Evolutionary conservation across 176 grass and related monocot genomes (phyloP).

Genomic region (Dactylis glomerata): DNA sequence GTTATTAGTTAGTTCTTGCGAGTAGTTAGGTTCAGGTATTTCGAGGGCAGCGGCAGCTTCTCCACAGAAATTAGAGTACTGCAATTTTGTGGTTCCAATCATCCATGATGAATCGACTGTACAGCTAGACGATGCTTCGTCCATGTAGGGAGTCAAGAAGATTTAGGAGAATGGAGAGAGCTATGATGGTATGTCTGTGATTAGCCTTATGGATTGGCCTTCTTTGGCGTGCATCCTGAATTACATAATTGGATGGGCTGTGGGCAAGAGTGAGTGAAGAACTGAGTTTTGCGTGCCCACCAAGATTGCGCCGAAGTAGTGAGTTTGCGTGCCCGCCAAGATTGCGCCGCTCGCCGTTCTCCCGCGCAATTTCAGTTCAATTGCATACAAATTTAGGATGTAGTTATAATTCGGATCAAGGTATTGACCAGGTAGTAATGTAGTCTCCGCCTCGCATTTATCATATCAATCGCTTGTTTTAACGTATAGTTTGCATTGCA

Average conservation of each 20-base stretch:
- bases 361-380: not conserved
- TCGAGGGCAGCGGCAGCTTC: not conserved
- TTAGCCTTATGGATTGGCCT: not conserved
- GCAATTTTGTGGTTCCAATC: not conserved
- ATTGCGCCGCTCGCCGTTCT: not conserved
- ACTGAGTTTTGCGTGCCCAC: not conserved
- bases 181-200: not conserved
- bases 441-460: not conserved
- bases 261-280: conserved; percentile 15
- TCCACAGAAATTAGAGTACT: not conserved
- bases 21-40: not conserved
- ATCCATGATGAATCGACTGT: not conserved
- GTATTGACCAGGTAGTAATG: not conserved
- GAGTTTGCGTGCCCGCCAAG: not conserved
- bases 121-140: not conserved
- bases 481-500: not conserved
- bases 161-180: conserved; percentile 10
- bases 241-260: conserved; percentile 8
- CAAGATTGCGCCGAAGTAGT: not conserved
- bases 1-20: not conserved
- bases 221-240: not conserved
- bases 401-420: not conserved
- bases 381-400: not conserved
- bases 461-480: not conserved
- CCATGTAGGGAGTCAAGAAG: no score